phyloP scores from a whole-genome alignment of 176 grass and related monocot species.

The bread wheat (Triticum aestivum) region IWGSC_CS_RefSeq_v2.1 NC_057814.1:459504477-459504976 shows the following conservation, averaged over 20 bases:
- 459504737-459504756: no score
- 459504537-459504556: neutral
- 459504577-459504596: neutral
- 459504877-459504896: no score
- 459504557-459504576: constrained; percentile 28
- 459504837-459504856: no score
- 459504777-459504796: neutral
- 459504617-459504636: neutral
- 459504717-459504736: neutral
- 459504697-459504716: neutral
- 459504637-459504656: no score
- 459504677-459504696: neutral
- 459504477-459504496: constrained; percentile 42
- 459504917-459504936: neutral
- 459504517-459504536: neutral
- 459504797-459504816: neutral
- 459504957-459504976: no score
- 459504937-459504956: neutral
- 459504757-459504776: no score
- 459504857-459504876: no score
- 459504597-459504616: neutral
- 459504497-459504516: neutral
- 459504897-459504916: neutral
- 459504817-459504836: neutral
- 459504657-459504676: no score